phyloP scores from a whole-genome alignment of 768 basidiomycete genomes.

The Flagelloscypha sp. region DNA sequence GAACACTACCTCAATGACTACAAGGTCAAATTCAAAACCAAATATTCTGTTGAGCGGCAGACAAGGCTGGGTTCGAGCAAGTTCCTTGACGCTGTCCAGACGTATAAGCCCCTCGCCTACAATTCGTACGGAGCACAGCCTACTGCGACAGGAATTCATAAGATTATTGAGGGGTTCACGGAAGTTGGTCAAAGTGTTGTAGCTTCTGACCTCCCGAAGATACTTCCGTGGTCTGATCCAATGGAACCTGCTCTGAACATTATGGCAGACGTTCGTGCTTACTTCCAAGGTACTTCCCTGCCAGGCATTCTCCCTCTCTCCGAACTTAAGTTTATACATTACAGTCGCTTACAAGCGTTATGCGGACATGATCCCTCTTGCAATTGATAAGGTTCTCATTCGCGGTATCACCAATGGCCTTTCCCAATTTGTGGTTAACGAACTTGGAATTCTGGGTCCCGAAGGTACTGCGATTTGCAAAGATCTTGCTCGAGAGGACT shows the following conservation, averaged over 20 bases:
- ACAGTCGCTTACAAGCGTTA: slow-evolving; percentile 55
- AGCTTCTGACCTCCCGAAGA: slow-evolving; percentile 36
- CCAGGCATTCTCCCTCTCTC: slow-evolving; percentile 3
- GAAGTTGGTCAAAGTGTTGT: slow-evolving; percentile 29
- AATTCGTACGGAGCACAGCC: background rate
- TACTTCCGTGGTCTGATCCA: slow-evolving; percentile 42
- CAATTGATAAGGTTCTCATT: slow-evolving; percentile 49
- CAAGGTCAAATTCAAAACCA: slow-evolving; percentile 37
- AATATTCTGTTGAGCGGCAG: slow-evolving; percentile 41
- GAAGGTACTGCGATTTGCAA: slow-evolving; percentile 40
- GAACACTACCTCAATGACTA: slow-evolving; percentile 17
- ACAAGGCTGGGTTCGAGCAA: slow-evolving; percentile 19
- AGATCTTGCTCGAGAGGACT: slow-evolving; percentile 44
- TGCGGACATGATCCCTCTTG: slow-evolving; percentile 46
- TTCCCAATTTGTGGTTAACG: slow-evolving; percentile 34
- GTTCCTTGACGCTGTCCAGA: slow-evolving; percentile 18
- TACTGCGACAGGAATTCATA: slow-evolving; percentile 21
- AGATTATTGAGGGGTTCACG: slow-evolving; percentile 26
- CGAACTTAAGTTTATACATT: slow-evolving; percentile 4
- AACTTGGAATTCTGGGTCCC: slow-evolving; percentile 43
- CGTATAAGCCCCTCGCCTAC: background rate
- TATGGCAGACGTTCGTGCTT: slow-evolving; percentile 66
- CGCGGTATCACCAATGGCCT: slow-evolving; percentile 41
- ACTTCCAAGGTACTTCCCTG: slow-evolving; percentile 74
- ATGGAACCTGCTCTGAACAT: slow-evolving; percentile 51